Conservation (phyloP, 2,329 filamentous ascomycete species). For the Grosmannia serpens region DNA sequence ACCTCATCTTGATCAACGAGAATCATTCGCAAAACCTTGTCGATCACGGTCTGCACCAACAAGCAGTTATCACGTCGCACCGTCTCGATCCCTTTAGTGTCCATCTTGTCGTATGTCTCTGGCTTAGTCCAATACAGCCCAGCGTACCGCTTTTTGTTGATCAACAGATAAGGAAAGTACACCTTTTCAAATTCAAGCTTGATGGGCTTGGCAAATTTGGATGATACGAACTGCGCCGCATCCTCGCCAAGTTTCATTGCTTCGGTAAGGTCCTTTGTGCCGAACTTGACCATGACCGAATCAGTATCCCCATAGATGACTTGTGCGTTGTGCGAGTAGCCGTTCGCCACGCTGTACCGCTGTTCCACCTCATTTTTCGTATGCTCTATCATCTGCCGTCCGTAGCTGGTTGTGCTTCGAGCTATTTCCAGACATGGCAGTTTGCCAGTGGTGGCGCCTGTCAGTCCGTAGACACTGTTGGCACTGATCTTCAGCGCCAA, state of each 20-base stretch:
- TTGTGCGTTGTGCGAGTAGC: conserved; percentile 86
- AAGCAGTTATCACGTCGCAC: conserved; percentile 94
- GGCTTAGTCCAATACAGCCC: conserved; percentile 96
- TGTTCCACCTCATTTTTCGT: conserved; percentile 93
- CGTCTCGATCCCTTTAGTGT: conserved; percentile 98
- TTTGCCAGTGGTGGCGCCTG: conserved; percentile 91
- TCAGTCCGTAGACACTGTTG: conserved; percentile 96
- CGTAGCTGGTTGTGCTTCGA: conserved; percentile 93
- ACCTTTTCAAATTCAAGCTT: conserved; percentile 99
- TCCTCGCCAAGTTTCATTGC: conserved; percentile 95
- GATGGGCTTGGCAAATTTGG: conserved; percentile 91
- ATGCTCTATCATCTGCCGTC: conserved; percentile 97
- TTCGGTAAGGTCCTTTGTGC: conserved; percentile 72
- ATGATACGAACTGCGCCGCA: conserved; percentile 76
- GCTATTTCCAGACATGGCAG: conserved; percentile 90
- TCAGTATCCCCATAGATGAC: conserved; percentile 99
- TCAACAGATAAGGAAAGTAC: conserved; percentile 92
- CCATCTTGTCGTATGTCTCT: conserved; percentile 98
- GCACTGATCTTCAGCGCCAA: conserved; percentile 92
- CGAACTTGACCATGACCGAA: conserved; percentile 99
- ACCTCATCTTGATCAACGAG: conserved; percentile 85
- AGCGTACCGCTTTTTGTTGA: conserved; percentile 99
- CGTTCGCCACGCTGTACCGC: conserved; percentile 84
- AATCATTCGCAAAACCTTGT: conserved; percentile 91
- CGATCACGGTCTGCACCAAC: conserved; percentile 91